Conservation (phyloP, 176 grass and related monocot species). For the Calamus simplicifolius region DNA sequence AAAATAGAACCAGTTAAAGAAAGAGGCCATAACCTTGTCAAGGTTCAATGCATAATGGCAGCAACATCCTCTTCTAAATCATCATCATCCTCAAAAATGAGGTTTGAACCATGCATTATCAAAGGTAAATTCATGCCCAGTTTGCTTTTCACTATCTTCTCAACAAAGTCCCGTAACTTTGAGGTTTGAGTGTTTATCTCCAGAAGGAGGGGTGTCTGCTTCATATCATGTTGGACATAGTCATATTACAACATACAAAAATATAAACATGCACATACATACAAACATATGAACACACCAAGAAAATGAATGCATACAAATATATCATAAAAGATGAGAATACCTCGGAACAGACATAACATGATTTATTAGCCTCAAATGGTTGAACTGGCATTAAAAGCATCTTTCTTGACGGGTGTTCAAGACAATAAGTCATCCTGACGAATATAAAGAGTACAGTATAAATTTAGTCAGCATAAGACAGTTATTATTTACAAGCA, state of each 20-base stretch:
- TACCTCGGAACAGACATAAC: conserved; percentile 99
- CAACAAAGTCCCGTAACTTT: conserved; percentile 73
- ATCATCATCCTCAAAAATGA: conserved; percentile 91
- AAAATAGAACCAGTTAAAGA: conserved; percentile 4
- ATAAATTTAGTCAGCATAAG: too few species aligned
- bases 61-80: conserved; percentile 69
- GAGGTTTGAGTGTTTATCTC: conserved; percentile 77
- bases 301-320: neutral
- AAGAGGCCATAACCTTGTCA: conserved; percentile 54
- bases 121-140: conserved; percentile 91
- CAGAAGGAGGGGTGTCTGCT: conserved; percentile 68
- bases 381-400: conserved; percentile 92
- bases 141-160: conserved; percentile 84
- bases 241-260: too few species aligned
- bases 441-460: too few species aligned
- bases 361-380: conserved; percentile 87
- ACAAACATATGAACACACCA: too few species aligned
- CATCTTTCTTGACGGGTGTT: conserved; percentile 86
- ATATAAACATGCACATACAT: too few species aligned
- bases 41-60: conserved; percentile 74
- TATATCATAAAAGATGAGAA: neutral
- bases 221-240: conserved; percentile 1
- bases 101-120: conserved; percentile 63
- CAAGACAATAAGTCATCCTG: conserved; percentile 99
- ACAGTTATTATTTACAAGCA: too few species aligned